Base-by-base conservation (phyloP, 2,329 filamentous ascomycete genomes). In the Penicillium sp. region DNA sequence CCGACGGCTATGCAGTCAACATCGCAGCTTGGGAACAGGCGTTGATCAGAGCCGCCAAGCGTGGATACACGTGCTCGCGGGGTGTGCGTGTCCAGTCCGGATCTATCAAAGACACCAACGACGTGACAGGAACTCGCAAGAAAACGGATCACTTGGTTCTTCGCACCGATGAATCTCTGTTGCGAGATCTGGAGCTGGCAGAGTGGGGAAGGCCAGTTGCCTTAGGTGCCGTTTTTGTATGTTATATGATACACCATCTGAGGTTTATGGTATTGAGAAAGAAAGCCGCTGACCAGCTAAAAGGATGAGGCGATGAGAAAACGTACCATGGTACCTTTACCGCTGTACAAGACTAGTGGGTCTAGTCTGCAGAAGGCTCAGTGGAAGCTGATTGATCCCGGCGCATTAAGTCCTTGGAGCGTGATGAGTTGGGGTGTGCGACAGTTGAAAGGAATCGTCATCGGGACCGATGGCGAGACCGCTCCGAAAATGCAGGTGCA, bases 1-100 rank as follows among this genome's bases (percentile, higher is more conserved):
- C 89, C 1, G 88, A 94, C 66, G 89, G 88, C 60, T 95, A 89
- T 72, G 73, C 76, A 18, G 88, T 89, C 38, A 95, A 95, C 66
- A 75, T 88, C 37, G 72, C 78, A 5, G 87, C 88, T 45, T 95
- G 90, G 90, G 82, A 84, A 49, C 79, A 80, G 35, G 89, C 83
- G 2, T 76, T 95, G 37, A 77, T 81, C n/a, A 75, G 80, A 44
- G 85, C 89, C 1, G 77, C 84, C 0, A 76, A 81, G 52, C 79
- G 78, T 13, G 89, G 88, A 24, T 69, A 78, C 27, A 69, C 83
- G 7, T 75, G 77, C 0, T 64, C 69, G 1, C 53, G 57, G 5
- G 57, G 57, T 4, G 64, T 67, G 26, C 61, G 60, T 25, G 47
- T 52, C 3, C 49, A 50, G 25, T 47, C 52, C 5, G 49, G 41